Evolutionary conservation across 371 early-diverging fungal species (phyloP).

Genomic region (Circinella umbellata): DNA sequence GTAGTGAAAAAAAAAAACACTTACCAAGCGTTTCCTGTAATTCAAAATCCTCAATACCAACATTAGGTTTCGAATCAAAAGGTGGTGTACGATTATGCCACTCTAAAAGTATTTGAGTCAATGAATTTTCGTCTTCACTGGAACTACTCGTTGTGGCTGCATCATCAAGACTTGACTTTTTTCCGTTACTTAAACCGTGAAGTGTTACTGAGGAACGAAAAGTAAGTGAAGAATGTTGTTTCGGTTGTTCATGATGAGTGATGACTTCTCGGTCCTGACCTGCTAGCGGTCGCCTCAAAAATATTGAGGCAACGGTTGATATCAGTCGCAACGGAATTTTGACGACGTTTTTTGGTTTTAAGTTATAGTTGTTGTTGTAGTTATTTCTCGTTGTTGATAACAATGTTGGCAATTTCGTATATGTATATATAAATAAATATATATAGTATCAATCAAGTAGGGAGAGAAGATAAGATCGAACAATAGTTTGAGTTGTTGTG

Average conservation of each 20-base stretch:
- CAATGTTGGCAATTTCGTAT: too few relatives aligned
- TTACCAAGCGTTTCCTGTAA: conserved; percentile 73
- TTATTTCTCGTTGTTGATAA: too few relatives aligned
- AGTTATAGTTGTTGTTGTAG: too few relatives aligned
- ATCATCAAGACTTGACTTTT: conserved; percentile 30
- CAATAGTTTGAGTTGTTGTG: too few relatives aligned
- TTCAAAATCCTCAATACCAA: conserved; percentile 56
- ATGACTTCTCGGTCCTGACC: conserved; percentile 16
- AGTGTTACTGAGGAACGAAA: conserved; percentile 45
- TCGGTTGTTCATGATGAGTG: conserved; percentile 18
- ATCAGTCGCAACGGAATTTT: conserved; percentile 43
- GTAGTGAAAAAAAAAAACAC: conserved; percentile 1
- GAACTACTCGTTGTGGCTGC: conserved; percentile 17
- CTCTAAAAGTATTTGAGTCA: conserved; percentile 19
- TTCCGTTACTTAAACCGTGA: conserved; percentile 23
- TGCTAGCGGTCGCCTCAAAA: conserved; percentile 28
- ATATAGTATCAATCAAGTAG: too few relatives aligned
- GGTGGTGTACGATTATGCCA: conserved; percentile 44
- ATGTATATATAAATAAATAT: too few relatives aligned
- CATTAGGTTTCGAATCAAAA: conserved; percentile 33
- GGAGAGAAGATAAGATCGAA: too few relatives aligned
- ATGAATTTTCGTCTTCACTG: conserved; percentile 32
- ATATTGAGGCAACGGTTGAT: conserved; percentile 33
- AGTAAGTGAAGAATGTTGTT: conserved; percentile 25
- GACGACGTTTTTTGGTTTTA: conserved; percentile 13